Evolutionary conservation across 208 protist species (phyloP), one percentile per base, ranked within the genome.

Genomic region (Phytomonas francai): DNA sequence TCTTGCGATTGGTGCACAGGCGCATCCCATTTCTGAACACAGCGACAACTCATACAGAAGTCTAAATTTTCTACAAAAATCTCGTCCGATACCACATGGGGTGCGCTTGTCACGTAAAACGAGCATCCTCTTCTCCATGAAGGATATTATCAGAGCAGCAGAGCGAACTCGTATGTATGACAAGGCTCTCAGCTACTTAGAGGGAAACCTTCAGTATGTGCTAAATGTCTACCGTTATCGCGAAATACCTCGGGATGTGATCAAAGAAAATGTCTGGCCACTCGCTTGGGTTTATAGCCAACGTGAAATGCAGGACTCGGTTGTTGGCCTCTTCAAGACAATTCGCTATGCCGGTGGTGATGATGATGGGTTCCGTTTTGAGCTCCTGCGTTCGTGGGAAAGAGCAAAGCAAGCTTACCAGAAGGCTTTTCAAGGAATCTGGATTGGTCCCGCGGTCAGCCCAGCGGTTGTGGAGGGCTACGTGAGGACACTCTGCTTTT

Each of bases 291-390:
- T 94, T 32, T 96, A 96, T 76, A 91, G 86, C 66, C 85, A 92
- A 66, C 87, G 86, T 63, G 91, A 93, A 74, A 96, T 94, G 88
- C 91, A 96, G 62, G 88, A 93, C 78, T 91, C 88, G 60, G 88
- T 96, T 36, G 85, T 94, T 14, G 91, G 91, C 11, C 79, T 96
- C 57, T 96, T 96, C 73, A 72, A 78, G 28, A 81, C 87, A 5
- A 88, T 94, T 19, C 84, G 81, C 56, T 94, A 92, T 74, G 80
- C 73, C 51, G 80, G 80, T 27, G 83, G 93, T 67, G 76, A 85
- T 73, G 87, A 88, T 65, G 87, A 89, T 57, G 91, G 87, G 31
- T 88, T 93, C 49, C 84, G 80, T 32, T 91, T 88, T 60, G 91
- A 96, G 76, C 77, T 96, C 65, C 76, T 96, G 61, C 86, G 84